A percentile compares a stretch with the other conserved stretches of the same genome.
Conservation (phyloP, 305 asterid species). For the Ajuga reptans region DNA sequence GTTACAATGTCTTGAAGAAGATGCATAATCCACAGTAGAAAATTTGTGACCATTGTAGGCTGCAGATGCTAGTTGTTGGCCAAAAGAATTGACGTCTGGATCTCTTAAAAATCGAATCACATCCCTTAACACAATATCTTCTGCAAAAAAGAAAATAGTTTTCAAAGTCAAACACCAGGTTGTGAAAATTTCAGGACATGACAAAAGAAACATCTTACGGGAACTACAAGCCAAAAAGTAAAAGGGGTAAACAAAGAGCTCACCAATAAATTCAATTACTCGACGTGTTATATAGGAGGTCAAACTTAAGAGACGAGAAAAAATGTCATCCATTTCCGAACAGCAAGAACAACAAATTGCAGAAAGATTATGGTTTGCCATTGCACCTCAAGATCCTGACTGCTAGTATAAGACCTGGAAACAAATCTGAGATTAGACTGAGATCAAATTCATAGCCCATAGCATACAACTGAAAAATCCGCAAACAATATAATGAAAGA, state of each 20-base stretch:
- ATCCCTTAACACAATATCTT: slow-evolving; percentile 51
- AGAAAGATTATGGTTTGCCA: slow-evolving; percentile 23
- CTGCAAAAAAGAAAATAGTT: slow-evolving; percentile 37
- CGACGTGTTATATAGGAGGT: slow-evolving; percentile 44
- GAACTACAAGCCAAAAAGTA: not conserved
- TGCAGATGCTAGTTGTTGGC: slow-evolving; percentile 26
- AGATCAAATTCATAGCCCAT: not conserved
- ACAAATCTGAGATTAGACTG: slow-evolving; percentile 9
- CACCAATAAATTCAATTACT: slow-evolving; percentile 55
- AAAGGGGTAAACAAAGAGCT: slow-evolving; percentile 20
- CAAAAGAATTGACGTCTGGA: slow-evolving; percentile 30
- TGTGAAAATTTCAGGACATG: not conserved
- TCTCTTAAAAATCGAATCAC: slow-evolving; percentile 38
- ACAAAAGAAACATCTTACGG: not conserved
- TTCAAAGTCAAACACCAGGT: slow-evolving; percentile 8
- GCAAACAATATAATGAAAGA: not conserved
- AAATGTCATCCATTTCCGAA: slow-evolving; percentile 53
- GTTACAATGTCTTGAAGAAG: slow-evolving; percentile 35
- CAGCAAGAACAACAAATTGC: slow-evolving; percentile 26
- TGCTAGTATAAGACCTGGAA: slow-evolving; percentile 19
- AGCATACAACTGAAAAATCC: not conserved
- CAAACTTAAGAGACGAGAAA: slow-evolving; percentile 57
- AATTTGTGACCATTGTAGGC: slow-evolving; percentile 21
- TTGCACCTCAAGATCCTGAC: slow-evolving; percentile 25
- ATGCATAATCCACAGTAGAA: slow-evolving; percentile 31